Conservation (phyloP, 768 basidiomycete genomes). For the Harrya chromipes region DNA sequence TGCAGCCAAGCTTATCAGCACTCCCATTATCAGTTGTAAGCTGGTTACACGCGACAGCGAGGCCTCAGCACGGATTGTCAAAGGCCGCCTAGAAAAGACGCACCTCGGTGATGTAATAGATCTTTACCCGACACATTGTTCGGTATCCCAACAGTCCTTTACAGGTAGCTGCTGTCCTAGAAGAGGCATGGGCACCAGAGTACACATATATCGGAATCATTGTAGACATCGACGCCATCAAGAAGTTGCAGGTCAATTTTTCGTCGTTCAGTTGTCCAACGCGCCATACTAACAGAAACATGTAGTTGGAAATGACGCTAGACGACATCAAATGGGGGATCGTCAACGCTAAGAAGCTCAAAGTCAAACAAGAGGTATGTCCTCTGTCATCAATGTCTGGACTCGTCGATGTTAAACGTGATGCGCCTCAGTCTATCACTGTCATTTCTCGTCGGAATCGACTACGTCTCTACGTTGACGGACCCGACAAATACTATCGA, state of each 20-base stretch:
- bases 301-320: conserved; percentile 84
- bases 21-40: conserved; percentile 97
- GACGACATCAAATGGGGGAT: conserved; percentile 95
- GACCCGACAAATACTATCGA: conserved; percentile 74
- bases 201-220: conserved; percentile 94
- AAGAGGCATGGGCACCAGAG: conserved; percentile 93
- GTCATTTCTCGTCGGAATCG: conserved; percentile 72
- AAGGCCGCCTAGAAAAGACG: conserved; percentile 94
- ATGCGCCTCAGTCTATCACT: conserved; percentile 59
- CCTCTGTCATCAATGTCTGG: neutral
- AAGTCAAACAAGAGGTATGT: conserved; percentile 81
- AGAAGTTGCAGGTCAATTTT: conserved; percentile 71
- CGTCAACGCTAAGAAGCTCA: conserved; percentile 81
- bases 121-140: neutral
- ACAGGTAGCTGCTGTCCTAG: conserved; percentile 87
- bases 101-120: conserved; percentile 81
- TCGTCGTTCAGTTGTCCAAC: neutral
- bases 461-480: conserved; percentile 76
- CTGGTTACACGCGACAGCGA: conserved; percentile 83
- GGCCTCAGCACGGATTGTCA: conserved; percentile 95
- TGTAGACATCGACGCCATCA: conserved; percentile 83
- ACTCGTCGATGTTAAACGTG: neutral
- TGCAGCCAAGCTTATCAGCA: conserved; percentile 94
- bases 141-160: neutral
- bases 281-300: neutral